A percentile compares a stretch with the other conserved stretches of the same genome.
Evolutionary conservation across 345 rosid species (phyloP).

Genomic region (Aquilaria malaccensis): DNA sequence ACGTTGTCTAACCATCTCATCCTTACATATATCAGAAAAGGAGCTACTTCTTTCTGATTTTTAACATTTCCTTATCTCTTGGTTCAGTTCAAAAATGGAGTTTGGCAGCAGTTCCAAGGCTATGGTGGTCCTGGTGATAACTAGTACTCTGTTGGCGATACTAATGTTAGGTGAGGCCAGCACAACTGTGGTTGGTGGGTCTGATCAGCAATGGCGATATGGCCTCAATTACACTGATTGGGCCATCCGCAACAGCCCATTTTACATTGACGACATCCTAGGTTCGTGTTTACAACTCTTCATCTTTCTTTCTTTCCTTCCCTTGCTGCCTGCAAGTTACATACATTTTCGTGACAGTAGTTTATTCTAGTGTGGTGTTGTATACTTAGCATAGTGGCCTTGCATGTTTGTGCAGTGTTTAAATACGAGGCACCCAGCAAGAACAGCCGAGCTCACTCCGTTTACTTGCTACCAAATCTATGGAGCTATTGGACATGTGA

Average conservation of each 20-base stretch:
- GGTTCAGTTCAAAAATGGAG: background rate
- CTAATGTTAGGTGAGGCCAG: constrained; percentile 10
- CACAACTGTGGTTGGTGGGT: constrained; percentile 51
- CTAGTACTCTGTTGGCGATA: constrained; percentile 1
- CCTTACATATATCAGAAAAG: too few relatives aligned
- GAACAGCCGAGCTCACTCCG: constrained; percentile 49
- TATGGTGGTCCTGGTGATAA: background rate
- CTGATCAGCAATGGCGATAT: constrained; percentile 49
- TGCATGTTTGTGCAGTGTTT: constrained; percentile 40
- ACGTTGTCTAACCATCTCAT: background rate
- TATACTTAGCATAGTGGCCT: background rate
- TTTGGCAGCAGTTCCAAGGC: background rate
- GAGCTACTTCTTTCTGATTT: too few relatives aligned
- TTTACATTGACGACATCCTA: constrained; percentile 49
- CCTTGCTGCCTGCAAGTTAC: background rate
- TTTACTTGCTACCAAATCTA: constrained; percentile 46
- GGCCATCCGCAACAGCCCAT: constrained; percentile 49
- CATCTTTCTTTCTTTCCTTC: too few relatives aligned
- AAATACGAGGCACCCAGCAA: constrained; percentile 28
- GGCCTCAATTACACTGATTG: constrained; percentile 55
- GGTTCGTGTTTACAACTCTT: constrained; percentile 21
- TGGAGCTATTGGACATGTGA: constrained; percentile 45
- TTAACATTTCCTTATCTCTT: background rate
- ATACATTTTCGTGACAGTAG: background rate
- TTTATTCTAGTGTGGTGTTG: background rate